These are phyloP conservation scores for Hypoxylon perforatum DNA, from an alignment of 495 filamentous ascomycete genomes.

Conservation along the genomic window DNA sequence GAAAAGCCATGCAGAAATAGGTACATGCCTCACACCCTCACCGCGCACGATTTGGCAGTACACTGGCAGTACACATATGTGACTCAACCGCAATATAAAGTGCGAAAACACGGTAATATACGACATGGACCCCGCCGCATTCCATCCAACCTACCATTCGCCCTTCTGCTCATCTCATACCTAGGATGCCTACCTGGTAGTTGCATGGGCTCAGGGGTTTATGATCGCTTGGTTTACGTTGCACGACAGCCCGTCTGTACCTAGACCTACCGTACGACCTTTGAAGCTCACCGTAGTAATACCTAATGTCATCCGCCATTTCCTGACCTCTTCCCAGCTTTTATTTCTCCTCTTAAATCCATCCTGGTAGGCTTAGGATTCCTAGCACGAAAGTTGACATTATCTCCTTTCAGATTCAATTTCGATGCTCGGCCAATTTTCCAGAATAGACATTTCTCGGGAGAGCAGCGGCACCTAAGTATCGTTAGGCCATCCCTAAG, in stretches of 20 bases:
- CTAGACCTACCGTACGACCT: slow-evolving; percentile 39
- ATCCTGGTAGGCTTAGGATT: slow-evolving; percentile 26
- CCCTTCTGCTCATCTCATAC: slow-evolving; percentile 27
- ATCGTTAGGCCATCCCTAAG: slow-evolving; percentile 3
- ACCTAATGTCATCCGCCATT: slow-evolving; percentile 11
- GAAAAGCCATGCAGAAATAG: slow-evolving; percentile 37
- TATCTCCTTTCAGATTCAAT: slow-evolving; percentile 18
- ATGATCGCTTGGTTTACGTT: slow-evolving; percentile 37
- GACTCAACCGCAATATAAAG: slow-evolving; percentile 33
- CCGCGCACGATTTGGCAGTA: slow-evolving; percentile 3
- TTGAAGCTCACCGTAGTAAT: slow-evolving; percentile 34
- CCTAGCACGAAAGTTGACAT: slow-evolving; percentile 17
- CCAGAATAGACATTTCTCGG: background rate
- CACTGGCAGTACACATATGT: slow-evolving; percentile 21
- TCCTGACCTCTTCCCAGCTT: slow-evolving; percentile 15
- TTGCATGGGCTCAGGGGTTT: slow-evolving; percentile 37
- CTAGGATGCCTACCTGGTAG: too few relatives aligned
- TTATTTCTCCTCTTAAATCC: slow-evolving; percentile 39
- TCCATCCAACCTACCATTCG: slow-evolving; percentile 37
- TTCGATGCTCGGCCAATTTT: background rate
- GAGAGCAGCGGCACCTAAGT: background rate
- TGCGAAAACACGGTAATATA: slow-evolving; percentile 31
- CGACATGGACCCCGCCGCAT: slow-evolving; percentile 32
- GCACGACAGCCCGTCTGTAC: slow-evolving; percentile 40
- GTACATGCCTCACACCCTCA: slow-evolving; percentile 26